A percentile compares a stretch with the other conserved stretches of the same genome.
phyloP scores from a whole-genome alignment of 176 grass and related monocot genomes.

The Saccharum spontaneum region DNA sequence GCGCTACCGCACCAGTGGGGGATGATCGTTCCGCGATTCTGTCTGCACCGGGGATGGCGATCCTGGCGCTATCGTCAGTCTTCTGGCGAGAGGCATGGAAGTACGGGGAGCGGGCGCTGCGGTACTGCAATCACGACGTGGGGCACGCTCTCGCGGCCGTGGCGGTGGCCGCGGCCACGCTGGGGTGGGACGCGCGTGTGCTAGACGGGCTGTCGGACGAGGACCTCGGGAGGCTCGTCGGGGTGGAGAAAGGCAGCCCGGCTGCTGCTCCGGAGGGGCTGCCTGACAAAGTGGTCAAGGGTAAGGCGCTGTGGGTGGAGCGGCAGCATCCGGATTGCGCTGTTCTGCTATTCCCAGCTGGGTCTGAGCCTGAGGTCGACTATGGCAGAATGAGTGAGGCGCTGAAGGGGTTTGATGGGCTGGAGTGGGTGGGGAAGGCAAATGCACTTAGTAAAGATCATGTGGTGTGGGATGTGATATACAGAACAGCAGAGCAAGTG shows the following conservation, averaged over 20 bases:
- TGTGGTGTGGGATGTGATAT: constrained; percentile 90
- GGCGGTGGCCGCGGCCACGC: constrained; percentile 49
- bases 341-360: constrained; percentile 62
- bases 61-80: constrained; percentile 66
- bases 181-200: constrained; percentile 78
- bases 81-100: constrained; percentile 98
- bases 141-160: constrained; percentile 77
- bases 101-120: constrained; percentile 84
- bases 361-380: constrained; percentile 49
- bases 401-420: constrained; percentile 34
- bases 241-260: constrained; percentile 41
- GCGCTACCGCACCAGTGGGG: constrained; percentile 1
- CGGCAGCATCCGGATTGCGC: constrained; percentile 76
- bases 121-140: constrained; percentile 94
- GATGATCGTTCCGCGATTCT: constrained; percentile 13
- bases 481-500: constrained; percentile 63
- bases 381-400: constrained; percentile 47
- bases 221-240: constrained; percentile 62
- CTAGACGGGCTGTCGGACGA: constrained; percentile 68
- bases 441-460: constrained; percentile 83
- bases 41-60: constrained; percentile 21
- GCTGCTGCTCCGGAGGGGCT: constrained; percentile 23
- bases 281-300: constrained; percentile 29
- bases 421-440: constrained; percentile 62
- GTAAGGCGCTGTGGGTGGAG: constrained; percentile 65